Evolutionary conservation across 495 filamentous ascomycete genomes (phyloP).

Genomic region (Neurospora tetraspora): DNA sequence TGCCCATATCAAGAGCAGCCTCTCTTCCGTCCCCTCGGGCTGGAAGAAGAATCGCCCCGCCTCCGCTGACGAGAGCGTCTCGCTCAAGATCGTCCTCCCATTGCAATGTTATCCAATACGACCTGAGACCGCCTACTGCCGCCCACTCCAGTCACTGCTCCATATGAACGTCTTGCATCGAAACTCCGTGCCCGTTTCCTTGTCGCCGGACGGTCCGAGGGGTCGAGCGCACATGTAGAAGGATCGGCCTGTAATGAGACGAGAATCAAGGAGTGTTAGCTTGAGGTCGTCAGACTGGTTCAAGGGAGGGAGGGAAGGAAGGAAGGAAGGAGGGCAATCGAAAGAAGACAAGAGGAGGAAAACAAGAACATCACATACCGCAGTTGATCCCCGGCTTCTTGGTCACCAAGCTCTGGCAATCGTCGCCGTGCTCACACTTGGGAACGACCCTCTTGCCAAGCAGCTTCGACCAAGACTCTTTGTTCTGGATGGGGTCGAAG

Average conservation of each 20-base stretch:
- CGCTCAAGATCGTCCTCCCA: constrained; percentile 24
- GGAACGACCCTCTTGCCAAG: constrained; percentile 67
- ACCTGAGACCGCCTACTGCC: neutral
- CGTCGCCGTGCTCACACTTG: constrained; percentile 78
- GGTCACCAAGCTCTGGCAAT: constrained; percentile 68
- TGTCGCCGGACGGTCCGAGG: constrained; percentile 70
- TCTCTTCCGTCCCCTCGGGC: constrained; percentile 34
- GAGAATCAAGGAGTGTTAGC: neutral
- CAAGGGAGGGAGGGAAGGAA: neutral
- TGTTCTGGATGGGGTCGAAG: constrained; percentile 61
- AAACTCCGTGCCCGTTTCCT: constrained; percentile 75
- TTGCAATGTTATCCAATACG: neutral
- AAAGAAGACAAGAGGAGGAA: neutral
- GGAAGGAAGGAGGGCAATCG: neutral
- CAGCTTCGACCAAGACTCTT: constrained; percentile 79
- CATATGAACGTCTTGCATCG: constrained; percentile 84
- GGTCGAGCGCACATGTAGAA: constrained; percentile 85
- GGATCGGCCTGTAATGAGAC: constrained; percentile 45
- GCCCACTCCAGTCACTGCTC: constrained; percentile 66
- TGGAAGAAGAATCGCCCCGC: constrained; percentile 31
- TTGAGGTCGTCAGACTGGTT: neutral
- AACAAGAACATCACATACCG: constrained; percentile 24
- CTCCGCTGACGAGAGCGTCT: constrained; percentile 20
- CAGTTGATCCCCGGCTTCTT: constrained; percentile 82
- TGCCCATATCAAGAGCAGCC: constrained; percentile 38